These are phyloP conservation scores for Tolypocladium endophyticum DNA, from an alignment of 2,329 filamentous ascomycete species.

Conservation along the genomic window DNA sequence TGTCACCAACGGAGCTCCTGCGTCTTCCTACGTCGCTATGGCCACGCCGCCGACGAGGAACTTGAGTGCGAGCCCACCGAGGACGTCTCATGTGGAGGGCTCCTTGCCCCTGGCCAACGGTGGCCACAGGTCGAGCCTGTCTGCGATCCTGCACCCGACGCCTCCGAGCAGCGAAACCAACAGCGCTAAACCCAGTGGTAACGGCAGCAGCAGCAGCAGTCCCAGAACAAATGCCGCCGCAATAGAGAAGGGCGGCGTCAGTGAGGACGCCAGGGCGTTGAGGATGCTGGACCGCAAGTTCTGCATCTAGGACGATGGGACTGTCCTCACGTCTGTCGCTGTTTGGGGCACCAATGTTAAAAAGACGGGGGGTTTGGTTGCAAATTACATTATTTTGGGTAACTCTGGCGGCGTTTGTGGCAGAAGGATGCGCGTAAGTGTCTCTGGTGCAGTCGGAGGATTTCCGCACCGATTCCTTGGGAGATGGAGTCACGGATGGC, in stretches of 20 bases:
- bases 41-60: conserved; percentile 34
- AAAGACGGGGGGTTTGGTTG: not conserved
- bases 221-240: conserved; percentile 16
- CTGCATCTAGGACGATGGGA: conserved; percentile 16
- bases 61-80: conserved; percentile 38
- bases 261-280: conserved; percentile 55
- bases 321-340: not conserved
- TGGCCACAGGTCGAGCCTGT: conserved; percentile 33
- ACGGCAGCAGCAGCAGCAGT: conserved; percentile 31
- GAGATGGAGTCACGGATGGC: not conserved
- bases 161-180: conserved; percentile 33
- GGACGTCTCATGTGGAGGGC: conserved; percentile 26
- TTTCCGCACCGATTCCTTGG: not conserved
- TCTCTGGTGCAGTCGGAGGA: not conserved
- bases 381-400: not conserved
- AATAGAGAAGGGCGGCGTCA: conserved; percentile 31
- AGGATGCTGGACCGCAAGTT: conserved; percentile 55
- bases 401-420: not conserved
- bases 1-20: conserved; percentile 17
- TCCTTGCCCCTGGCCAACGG: conserved; percentile 6
- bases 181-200: conserved; percentile 31
- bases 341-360: not conserved
- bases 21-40: conserved; percentile 16
- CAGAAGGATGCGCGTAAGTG: not conserved
- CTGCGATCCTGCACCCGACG: conserved; percentile 40